These are phyloP conservation scores for Salix purpurea DNA, from an alignment of 345 rosid species.

Conservation along the genomic window DNA sequence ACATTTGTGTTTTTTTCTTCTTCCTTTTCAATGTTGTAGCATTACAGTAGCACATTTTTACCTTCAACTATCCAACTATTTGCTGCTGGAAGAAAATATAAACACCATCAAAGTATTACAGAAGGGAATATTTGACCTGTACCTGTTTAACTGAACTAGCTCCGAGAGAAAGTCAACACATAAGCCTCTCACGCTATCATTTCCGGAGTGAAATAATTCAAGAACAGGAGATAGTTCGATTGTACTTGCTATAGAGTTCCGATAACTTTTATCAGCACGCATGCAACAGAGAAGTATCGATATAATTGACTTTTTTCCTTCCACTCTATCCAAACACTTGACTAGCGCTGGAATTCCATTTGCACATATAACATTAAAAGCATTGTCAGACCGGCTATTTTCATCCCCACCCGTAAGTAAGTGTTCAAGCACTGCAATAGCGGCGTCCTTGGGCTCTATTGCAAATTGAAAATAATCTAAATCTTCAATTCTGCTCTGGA, in stretches of 20 bases:
- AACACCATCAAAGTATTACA: neutral
- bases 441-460: constrained; percentile 54
- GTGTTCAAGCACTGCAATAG: constrained; percentile 56
- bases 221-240: constrained; percentile 49
- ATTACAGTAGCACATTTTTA: neutral
- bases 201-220: constrained; percentile 51
- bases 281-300: constrained; percentile 52
- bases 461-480: constrained; percentile 32
- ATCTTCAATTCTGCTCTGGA: constrained; percentile 33
- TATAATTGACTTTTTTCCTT: constrained; percentile 39
- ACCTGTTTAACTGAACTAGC: constrained; percentile 58
- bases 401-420: constrained; percentile 50
- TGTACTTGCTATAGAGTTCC: constrained; percentile 42
- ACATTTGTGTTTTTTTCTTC: too few relatives aligned
- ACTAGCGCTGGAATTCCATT: constrained; percentile 51
- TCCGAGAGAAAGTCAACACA: constrained; percentile 54
- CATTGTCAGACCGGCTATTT: constrained; percentile 32
- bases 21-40: neutral
- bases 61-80: neutral
- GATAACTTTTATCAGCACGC: constrained; percentile 48
- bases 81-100: neutral
- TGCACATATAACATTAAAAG: constrained; percentile 41
- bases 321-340: constrained; percentile 46
- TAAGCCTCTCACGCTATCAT: constrained; percentile 42
- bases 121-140: neutral